phyloP scores from a whole-genome alignment of 2,329 filamentous ascomycete species.

The Pleurostoma richardsiae region DNA sequence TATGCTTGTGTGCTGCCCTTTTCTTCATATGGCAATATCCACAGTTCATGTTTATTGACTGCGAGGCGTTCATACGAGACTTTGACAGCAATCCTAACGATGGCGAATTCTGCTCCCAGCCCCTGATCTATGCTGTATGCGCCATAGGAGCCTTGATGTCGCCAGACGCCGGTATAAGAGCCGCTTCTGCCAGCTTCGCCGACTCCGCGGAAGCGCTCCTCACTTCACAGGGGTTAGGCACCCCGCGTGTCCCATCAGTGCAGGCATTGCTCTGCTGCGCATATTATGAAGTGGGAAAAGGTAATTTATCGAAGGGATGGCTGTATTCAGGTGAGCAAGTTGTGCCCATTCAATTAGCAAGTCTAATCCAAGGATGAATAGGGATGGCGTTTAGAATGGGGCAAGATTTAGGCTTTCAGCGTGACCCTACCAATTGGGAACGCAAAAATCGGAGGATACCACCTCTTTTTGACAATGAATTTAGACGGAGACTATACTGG shows the following conservation, averaged over 20 bases:
- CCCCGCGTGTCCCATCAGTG: constrained; percentile 4
- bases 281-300: constrained; percentile 7
- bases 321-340: constrained; percentile 7
- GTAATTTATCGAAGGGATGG: constrained; percentile 10
- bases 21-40: constrained; percentile 11
- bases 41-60: constrained; percentile 11
- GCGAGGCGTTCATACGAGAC: constrained; percentile 10
- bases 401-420: constrained; percentile 10
- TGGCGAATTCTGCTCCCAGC: constrained; percentile 5
- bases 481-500: constrained; percentile 2
- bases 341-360: no score
- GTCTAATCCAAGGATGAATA: background rate
- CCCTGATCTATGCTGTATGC: constrained; percentile 7
- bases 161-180: constrained; percentile 1
- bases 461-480: constrained; percentile 1
- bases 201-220: constrained; percentile 2
- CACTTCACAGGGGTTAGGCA: constrained; percentile 3
- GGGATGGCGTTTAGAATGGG: constrained; percentile 13
- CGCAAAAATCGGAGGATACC: background rate
- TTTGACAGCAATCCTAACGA: constrained; percentile 1
- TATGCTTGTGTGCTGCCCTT: constrained; percentile 6
- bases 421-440: constrained; percentile 4
- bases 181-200: constrained; percentile 1
- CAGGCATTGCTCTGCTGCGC: constrained; percentile 8
- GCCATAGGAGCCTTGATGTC: constrained; percentile 11